Evolutionary conservation across 2,329 filamentous ascomycete genomes (phyloP), one percentile per base, ranked within the genome.

Genomic region (Neurospora crassa): DNA sequence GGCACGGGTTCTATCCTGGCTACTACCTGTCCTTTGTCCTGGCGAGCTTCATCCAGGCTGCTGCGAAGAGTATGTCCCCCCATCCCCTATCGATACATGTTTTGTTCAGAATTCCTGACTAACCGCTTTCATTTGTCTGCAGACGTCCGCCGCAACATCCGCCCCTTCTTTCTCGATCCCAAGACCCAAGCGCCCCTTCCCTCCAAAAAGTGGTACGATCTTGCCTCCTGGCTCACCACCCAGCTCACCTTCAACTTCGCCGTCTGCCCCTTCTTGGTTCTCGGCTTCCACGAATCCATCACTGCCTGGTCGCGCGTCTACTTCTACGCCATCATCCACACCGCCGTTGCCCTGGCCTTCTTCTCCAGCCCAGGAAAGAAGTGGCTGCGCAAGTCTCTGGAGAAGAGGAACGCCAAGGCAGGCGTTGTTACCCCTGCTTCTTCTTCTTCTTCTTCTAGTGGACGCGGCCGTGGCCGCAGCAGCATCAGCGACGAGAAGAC

Each of bases 1-100:
- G 96, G 96, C 96, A 99, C 78, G 96, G 96, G 40, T 99, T 99
- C 82, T 96, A 97, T 76, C 95, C 96, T 0, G 96, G 96, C 6
- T 99, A 99, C 81, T 98, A 98, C 80, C 82, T 99, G 73, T 87
- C 91, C 5, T 99, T 99, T 78, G 83, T 98, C 53, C 86, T 98
- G 8, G 96, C 92, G 1, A 94, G 93, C 73, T 92, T 99, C 75
- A 88, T 97, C 40, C 96, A 99, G 79, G 97, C 94, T 2, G 91
- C 91, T 20, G 94, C 96, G 70, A 99, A 99, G 84, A 94, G 94
- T 97, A 85, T 80, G 91, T 68, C 68, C n/a, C 6, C 41, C 24
- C 40, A 2, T 67, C 37, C 20, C 34, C 42, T 5, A 18, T 40
- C 10, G n/a, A 12, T 16, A 40, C 63, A 34, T 69, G 12, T 18